Base-by-base conservation (phyloP, 495 filamentous ascomycete genomes). In the Penicilliopsis zonata region DNA sequence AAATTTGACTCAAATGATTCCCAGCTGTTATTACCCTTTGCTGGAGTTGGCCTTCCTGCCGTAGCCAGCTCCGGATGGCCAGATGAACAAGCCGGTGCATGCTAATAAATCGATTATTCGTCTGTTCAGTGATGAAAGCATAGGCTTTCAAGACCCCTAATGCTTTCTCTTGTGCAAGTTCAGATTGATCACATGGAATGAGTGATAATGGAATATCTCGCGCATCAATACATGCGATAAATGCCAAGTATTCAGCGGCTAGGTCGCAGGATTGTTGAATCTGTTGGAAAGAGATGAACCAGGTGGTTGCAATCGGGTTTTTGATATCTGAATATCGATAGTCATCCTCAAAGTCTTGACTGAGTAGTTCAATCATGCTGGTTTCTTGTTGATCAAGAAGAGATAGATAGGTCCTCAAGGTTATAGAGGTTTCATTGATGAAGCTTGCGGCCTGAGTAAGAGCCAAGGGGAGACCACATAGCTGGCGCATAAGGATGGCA, bases 401-500 rank as follows among this genome's bases (percentile, higher is more conserved):
- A 3, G 19, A 24, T 16, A 57, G 33, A 35, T 68, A 61, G 1
- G 30, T 15, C 31, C 28, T 33, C 15, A 57, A 10, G 3, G 34
- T 41, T 13, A 39, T 38, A 1, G 24, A 4, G 17, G 59, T 67
- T 35, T 57, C 46, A 28, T 54, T 54, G 9, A 73, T 66, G 36
- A 59, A 72, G 6, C 63, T 50, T 9, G 61, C 48, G 3, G 68
- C 68, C 36, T 72, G 67, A 18, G 41, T 49, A 17, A 70, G 48
- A 4, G 68, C 67, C 5, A 74, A 47, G 4, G 65, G 67, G 3
- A 69, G 48, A 23, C 42, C 47, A 13, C 47, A 47, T 14, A 72
- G 49, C 12, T 47, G 35, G 28, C 52, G 29, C 1, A 67, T 45
- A 15, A 72, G 50, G 8, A 10, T 26, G 10, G 25, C 35, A 5